A percentile compares a stretch with the other conserved stretches of the same genome.
Conservation (phyloP, 768 basidiomycete species). For the Pulveroboletus sp. region DNA sequence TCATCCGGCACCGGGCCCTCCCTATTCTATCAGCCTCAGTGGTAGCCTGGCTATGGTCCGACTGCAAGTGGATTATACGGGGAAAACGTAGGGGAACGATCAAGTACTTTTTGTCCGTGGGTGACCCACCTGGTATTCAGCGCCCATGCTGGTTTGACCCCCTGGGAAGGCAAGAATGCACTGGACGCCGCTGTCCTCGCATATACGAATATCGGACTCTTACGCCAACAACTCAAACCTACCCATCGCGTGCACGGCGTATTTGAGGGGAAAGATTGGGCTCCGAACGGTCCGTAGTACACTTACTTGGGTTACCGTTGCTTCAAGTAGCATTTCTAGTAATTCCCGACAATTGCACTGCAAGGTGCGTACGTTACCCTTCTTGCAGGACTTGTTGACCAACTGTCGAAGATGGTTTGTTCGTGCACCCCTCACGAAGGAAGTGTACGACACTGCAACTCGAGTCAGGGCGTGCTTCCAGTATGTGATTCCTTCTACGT, state of each 20-base stretch:
- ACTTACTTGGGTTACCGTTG: background rate
- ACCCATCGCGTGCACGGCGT: constrained; percentile 78
- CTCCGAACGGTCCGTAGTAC: constrained; percentile 52
- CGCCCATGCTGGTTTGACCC: constrained; percentile 73
- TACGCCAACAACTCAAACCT: constrained; percentile 79
- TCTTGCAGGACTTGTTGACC: background rate
- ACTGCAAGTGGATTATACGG: constrained; percentile 59
- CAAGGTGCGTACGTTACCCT: constrained; percentile 43
- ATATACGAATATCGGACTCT: constrained; percentile 71
- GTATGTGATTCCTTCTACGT: constrained; percentile 34
- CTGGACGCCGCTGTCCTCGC: constrained; percentile 85
- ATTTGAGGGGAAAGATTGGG: constrained; percentile 72
- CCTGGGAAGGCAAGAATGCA: constrained; percentile 83
- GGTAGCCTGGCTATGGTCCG: constrained; percentile 60
- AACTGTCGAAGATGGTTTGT: constrained; percentile 53
- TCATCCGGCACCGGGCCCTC: constrained; percentile 76
- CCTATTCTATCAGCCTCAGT: constrained; percentile 59
- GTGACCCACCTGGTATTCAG: constrained; percentile 31
- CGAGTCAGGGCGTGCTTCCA: constrained; percentile 70
- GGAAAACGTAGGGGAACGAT: constrained; percentile 55
- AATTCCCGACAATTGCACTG: constrained; percentile 76
- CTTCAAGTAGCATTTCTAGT: constrained; percentile 39
- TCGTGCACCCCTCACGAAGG: constrained; percentile 63
- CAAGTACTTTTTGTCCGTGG: background rate
- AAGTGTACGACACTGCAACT: constrained; percentile 51